Evolutionary conservation across 2,329 filamentous ascomycete species (phyloP), one percentile per base, ranked within the genome.

Genomic region (Diaporthe vaccinii): DNA sequence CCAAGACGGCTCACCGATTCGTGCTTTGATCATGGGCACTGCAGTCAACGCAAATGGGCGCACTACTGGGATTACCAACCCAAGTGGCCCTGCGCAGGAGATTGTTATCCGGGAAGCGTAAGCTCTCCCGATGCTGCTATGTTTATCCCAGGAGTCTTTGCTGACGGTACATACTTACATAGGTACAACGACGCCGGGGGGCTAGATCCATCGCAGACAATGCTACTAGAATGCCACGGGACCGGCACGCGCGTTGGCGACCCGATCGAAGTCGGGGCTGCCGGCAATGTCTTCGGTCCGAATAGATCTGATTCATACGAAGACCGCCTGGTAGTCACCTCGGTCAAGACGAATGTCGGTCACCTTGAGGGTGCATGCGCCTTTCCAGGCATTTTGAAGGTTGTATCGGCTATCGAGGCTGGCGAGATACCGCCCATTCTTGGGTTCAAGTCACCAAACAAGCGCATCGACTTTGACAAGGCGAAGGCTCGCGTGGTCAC

Each of bases 1-100:
- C 8, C 34, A 8, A 34, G 88, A 89, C 49, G 84, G 85, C 0
- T 86, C 91, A 76, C 81, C 81, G 0, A 82, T 88, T 22, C 78
- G 84, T 0, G 86, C 83, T 7, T 79, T 85, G 2, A 84, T 89
- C 46, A 75, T 81, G 0, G 82, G 79, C 2, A 84, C 83, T 0
- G 83, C 80, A 0, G 79, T 84, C 1, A 84, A 87, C 75, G 84
- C 86, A 58, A 86, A 88, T 74, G 81, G 81, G 20, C 79, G 81
- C 44, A 73, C 57, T 8, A 28, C 28, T 8, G 71, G 58, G 2
- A 65, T 73, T 22, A n/a, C 71, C 2, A n/a, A 28, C 2, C 71
- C 71, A 8, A 55, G 36, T 14, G 28, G 14, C 17, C 14, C 17
- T 20, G 55, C 51, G 2, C 77, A 79, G 72, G 70, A 61, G 20